A percentile compares a stretch with the other conserved stretches of the same genome.
These are phyloP conservation scores for Xylaria sp. DNA, from an alignment of 2,329 filamentous ascomycete genomes.

Conservation along the genomic window DNA sequence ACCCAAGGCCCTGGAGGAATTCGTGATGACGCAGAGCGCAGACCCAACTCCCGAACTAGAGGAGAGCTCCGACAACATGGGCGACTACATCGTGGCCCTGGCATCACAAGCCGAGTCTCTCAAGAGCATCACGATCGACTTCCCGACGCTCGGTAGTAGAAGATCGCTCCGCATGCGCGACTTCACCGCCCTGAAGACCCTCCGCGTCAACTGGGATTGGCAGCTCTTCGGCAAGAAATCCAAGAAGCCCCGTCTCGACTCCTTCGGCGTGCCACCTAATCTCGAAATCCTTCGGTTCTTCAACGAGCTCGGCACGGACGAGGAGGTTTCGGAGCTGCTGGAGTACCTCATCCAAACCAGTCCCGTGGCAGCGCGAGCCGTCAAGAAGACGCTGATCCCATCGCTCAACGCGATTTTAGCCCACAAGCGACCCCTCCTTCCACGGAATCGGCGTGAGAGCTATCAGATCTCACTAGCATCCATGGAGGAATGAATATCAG, in stretches of 20 bases:
- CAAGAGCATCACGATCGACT: slow-evolving; percentile 42
- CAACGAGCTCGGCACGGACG: slow-evolving; percentile 42
- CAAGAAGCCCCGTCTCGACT: slow-evolving; percentile 42
- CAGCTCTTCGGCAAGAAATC: slow-evolving; percentile 44
- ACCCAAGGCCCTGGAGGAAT: slow-evolving; percentile 41
- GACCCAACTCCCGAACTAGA: slow-evolving; percentile 39
- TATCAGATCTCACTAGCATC: slow-evolving; percentile 13
- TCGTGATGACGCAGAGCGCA: slow-evolving; percentile 42
- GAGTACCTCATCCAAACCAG: slow-evolving; percentile 38
- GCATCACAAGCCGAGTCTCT: slow-evolving; percentile 38
- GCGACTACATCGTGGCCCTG: slow-evolving; percentile 43
- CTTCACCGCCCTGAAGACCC: slow-evolving; percentile 37
- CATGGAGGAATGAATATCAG: not conserved
- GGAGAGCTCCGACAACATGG: slow-evolving; percentile 43
- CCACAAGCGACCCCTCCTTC: slow-evolving; percentile 3
- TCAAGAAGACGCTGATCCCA: slow-evolving; percentile 36
- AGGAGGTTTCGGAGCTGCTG: slow-evolving; percentile 43
- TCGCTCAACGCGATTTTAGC: slow-evolving; percentile 14
- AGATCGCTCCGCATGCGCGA: slow-evolving; percentile 41
- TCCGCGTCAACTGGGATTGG: slow-evolving; percentile 44
- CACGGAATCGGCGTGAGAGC: slow-evolving; percentile 15
- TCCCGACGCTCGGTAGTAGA: slow-evolving; percentile 36
- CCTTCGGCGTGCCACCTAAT: slow-evolving; percentile 42
- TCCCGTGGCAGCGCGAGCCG: slow-evolving; percentile 34
- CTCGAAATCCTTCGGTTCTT: slow-evolving; percentile 44